Conservation (phyloP, 768 basidiomycete species). For the Naganishia antarctica region DNA sequence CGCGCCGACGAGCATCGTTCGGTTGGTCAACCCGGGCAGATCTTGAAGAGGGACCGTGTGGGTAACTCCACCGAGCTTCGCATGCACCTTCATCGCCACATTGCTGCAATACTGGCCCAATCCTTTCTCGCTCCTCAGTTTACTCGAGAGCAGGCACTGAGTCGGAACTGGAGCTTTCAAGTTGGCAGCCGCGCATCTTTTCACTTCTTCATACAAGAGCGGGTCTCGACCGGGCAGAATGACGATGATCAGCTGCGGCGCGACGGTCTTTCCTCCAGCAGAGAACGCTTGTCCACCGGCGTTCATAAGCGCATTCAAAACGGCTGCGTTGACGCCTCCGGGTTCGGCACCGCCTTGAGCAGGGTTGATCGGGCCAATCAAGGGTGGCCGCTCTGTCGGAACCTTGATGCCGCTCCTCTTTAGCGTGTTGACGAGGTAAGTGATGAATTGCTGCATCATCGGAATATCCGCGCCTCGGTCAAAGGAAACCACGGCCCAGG, state of each 20-base stretch:
- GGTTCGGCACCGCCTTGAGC: constrained; percentile 5
- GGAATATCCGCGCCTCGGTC: constrained; percentile 34
- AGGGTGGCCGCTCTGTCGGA: constrained; percentile 32
- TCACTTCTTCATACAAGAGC: constrained; percentile 45
- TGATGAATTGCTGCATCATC: constrained; percentile 39
- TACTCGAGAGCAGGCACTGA: constrained; percentile 46
- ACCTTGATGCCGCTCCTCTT: constrained; percentile 34
- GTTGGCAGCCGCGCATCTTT: constrained; percentile 37
- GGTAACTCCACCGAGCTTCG: constrained; percentile 47
- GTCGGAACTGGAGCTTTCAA: constrained; percentile 42
- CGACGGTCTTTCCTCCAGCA: constrained; percentile 34
- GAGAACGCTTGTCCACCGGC: constrained; percentile 31
- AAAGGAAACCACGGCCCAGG: constrained; percentile 39
- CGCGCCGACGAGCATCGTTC: constrained; percentile 48
- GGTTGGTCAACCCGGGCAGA: constrained; percentile 33
- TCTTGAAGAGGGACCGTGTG: constrained; percentile 40
- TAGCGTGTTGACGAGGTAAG: constrained; percentile 32
- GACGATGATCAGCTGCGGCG: constrained; percentile 43
- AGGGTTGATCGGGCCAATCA: constrained; percentile 37
- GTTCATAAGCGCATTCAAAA: background rate
- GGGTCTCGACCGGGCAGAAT: constrained; percentile 47
- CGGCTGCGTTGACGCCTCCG: constrained; percentile 2
- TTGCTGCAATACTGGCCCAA: constrained; percentile 46
- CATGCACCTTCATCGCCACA: constrained; percentile 48
- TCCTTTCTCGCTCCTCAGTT: constrained; percentile 36